phyloP scores from a whole-genome alignment of 306 rosid species.

The Begonia fuchsioides region DNA sequence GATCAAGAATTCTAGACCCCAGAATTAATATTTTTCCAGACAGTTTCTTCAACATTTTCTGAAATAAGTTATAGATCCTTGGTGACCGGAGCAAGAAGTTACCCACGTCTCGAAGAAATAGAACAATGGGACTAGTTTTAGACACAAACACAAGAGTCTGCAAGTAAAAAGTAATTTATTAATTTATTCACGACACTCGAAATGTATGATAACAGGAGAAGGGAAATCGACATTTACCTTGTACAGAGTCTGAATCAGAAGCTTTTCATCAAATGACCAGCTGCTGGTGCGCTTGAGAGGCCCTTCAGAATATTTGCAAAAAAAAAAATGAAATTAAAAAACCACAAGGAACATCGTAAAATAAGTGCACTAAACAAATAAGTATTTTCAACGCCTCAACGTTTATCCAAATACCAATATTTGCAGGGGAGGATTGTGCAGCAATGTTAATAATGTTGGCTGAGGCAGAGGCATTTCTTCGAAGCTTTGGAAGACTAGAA shows the following conservation, averaged over 20 bases:
- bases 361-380: neutral
- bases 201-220: neutral
- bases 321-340: constrained; percentile 1
- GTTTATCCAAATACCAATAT: constrained; percentile 29
- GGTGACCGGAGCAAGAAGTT: constrained; percentile 6
- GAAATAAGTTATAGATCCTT: constrained; percentile 11
- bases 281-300: constrained; percentile 60
- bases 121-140: constrained; percentile 31
- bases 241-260: constrained; percentile 69
- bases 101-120: neutral
- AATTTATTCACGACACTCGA: too few species aligned
- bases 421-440: constrained; percentile 31
- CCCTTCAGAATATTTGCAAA: constrained; percentile 23
- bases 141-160: constrained; percentile 44
- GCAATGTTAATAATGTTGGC: constrained; percentile 60
- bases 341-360: neutral
- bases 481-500: constrained; percentile 42
- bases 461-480: constrained; percentile 72
- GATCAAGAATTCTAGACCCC: constrained; percentile 56
- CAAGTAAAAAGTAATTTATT: constrained; percentile 7
- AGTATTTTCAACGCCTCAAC: too few species aligned
- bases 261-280: constrained; percentile 88
- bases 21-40: constrained; percentile 75
- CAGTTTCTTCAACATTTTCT: constrained; percentile 57
- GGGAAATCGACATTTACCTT: constrained; percentile 31